Base-by-base conservation (phyloP, 352 stramenopile genomes). In the Phytopythium mirpurense region DNA sequence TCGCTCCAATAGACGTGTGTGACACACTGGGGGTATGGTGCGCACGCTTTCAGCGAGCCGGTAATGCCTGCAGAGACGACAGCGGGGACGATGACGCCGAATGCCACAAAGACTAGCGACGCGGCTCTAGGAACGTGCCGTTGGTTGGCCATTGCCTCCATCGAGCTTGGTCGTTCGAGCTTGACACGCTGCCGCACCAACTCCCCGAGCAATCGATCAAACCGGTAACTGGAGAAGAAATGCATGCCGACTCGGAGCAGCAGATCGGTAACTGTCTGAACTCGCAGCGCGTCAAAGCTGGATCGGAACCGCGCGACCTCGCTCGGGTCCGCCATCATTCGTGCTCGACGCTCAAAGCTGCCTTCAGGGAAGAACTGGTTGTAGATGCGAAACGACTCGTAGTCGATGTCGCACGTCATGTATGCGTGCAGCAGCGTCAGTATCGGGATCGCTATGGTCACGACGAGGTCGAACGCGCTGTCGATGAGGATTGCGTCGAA, bases 201-300 rank as follows among this genome's bases (percentile, higher is more conserved):
- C n/a, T n/a, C 26, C 15, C 60, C 56, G 15, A 67, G 51, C 4
- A 73, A 26, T 37, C 54, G 57, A 2, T 46, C 55, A 15, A 68
- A 37, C 10, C 62, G 59, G 34, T 68, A 63, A 38, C 48, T 42
- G 38, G 63, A 74, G 0, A 48, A 63, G 7, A 60, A 49, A 18
- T 65, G 65, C 47, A 71, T 65, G 3, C 21, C 31, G 0, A 57
- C 3, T 15, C 42, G 46, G 15, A 42, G 19, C 14, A 2, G 5
- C 0, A 52, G 34, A 8, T 31, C 31, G 21, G n/a, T 41, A 31
- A 31, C 41, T 21, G 46, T 42, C 14, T 57, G 44, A 0, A 48
- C 63, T 21, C 56, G 64, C 12, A 68, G 51, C 2, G 56, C 44
- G 19, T 72, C 64, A 21, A 68, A 72, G 16, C 41, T 48, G 15